phyloP scores from a whole-genome alignment of 148 eudicot genomes.

The Rhododendron mucronatum region DNA sequence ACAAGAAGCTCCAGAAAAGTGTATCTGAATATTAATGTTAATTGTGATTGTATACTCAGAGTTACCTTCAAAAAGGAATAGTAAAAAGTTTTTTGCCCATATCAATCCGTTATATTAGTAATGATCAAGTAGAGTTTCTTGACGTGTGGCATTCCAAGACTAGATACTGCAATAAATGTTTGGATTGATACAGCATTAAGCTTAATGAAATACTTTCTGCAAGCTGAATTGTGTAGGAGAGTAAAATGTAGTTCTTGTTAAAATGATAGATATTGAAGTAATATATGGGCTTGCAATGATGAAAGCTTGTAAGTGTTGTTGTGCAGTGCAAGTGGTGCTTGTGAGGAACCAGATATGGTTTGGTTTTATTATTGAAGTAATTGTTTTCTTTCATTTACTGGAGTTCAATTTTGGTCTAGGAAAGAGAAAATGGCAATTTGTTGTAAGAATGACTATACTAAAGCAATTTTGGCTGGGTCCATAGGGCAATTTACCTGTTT shows the following conservation, averaged over 20 bases:
- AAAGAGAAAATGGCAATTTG: background rate
- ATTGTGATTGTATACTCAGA: background rate
- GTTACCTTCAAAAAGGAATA: background rate
- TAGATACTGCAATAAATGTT: background rate
- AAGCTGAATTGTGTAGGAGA: background rate
- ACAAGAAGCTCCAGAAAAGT: too few relatives aligned
- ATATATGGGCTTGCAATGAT: background rate
- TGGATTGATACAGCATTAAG: background rate
- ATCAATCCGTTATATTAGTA: background rate
- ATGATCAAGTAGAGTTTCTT: background rate
- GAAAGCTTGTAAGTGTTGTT: background rate
- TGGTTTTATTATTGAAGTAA: background rate
- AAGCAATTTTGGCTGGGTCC: too few relatives aligned
- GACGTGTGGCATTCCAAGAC: background rate
- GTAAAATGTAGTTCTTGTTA: background rate
- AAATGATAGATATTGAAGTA: background rate
- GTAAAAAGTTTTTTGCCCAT: background rate
- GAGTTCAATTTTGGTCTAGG: background rate
- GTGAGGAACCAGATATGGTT: background rate
- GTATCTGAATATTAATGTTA: background rate
- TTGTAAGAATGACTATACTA: too few relatives aligned
- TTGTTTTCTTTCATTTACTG: background rate
- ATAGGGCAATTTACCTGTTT: too few relatives aligned
- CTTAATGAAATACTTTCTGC: background rate
- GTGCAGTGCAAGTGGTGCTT: background rate